These are phyloP conservation scores for Mycena kentingensis DNA, from an alignment of 768 basidiomycete species.

Conservation along the genomic window DNA sequence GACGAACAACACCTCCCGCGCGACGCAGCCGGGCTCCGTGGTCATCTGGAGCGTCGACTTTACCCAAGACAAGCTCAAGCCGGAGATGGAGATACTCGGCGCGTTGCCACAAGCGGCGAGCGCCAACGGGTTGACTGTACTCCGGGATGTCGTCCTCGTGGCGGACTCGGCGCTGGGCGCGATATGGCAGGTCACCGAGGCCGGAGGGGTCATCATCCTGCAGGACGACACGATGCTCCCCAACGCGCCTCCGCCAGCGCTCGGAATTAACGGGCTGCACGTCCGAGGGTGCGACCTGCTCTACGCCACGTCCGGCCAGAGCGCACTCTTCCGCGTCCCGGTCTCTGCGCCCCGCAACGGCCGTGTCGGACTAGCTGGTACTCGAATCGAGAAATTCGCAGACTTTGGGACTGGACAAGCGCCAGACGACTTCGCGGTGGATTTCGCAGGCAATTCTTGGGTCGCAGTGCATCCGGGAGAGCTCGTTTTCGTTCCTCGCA, in stretches of 20 bases:
- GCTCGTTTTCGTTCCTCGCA: neutral
- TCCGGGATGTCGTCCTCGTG: conserved; percentile 5
- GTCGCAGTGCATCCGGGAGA: conserved; percentile 8
- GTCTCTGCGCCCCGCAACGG: neutral
- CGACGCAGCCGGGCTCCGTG: neutral
- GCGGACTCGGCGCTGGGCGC: conserved; percentile 6
- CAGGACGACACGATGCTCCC: conserved; percentile 4
- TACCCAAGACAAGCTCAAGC: neutral
- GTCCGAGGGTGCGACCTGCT: neutral
- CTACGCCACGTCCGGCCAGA: neutral
- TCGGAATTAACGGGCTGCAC: conserved; percentile 15
- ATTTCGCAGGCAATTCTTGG: conserved; percentile 5
- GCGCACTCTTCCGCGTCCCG: neutral
- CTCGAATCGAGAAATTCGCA: neutral
- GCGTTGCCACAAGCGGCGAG: neutral
- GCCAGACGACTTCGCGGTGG: conserved; percentile 12
- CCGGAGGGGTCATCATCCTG: neutral
- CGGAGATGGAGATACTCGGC: neutral
- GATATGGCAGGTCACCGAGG: conserved; percentile 10
- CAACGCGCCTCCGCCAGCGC: neutral
- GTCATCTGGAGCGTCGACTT: conserved; percentile 13
- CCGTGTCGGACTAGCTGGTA: neutral
- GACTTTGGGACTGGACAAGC: neutral
- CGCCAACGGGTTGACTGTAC: neutral
- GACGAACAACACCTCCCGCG: neutral